phyloP scores from a whole-genome alignment of 2,329 filamentous ascomycete species.

The Thielaviopsis punctulata region DNA sequence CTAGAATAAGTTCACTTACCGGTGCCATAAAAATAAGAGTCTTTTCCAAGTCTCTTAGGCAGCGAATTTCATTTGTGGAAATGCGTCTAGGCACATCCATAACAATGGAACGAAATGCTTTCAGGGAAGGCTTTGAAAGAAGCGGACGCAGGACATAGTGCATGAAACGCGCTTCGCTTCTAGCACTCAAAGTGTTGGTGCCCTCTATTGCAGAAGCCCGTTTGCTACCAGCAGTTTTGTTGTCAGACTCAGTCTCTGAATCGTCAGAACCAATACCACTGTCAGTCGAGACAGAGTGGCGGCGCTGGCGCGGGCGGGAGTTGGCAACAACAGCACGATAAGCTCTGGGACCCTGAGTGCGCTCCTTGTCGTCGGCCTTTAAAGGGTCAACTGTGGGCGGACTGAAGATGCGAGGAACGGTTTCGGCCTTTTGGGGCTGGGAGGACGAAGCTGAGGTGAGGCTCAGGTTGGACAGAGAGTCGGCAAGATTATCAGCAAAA shows the following conservation, averaged over 20 bases:
- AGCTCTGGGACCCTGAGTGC: slow-evolving; percentile 33
- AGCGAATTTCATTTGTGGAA: slow-evolving; percentile 69
- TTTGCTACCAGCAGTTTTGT: slow-evolving; percentile 1
- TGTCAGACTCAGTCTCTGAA: slow-evolving; percentile 8
- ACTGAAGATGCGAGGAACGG: slow-evolving; percentile 1
- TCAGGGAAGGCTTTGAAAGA: slow-evolving; percentile 52
- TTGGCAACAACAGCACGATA: background rate
- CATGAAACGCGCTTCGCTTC: slow-evolving; percentile 41
- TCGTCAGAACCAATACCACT: slow-evolving; percentile 11
- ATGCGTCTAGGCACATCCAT: slow-evolving; percentile 65
- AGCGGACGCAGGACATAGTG: slow-evolving; percentile 66
- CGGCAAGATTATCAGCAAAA: slow-evolving; percentile 47
- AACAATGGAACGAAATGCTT: slow-evolving; percentile 67
- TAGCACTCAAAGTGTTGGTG: slow-evolving; percentile 5
- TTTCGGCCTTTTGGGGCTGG: background rate
- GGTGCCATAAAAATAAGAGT: slow-evolving; percentile 78
- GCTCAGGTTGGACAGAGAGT: slow-evolving; percentile 30
- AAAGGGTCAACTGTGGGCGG: slow-evolving; percentile 17
- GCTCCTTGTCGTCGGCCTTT: slow-evolving; percentile 16
- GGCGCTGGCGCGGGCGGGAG: background rate
- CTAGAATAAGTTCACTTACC: slow-evolving; percentile 56
- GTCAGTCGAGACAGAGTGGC: slow-evolving; percentile 9
- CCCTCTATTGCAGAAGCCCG: background rate
- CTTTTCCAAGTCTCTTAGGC: slow-evolving; percentile 86
- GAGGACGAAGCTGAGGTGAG: slow-evolving; percentile 15